These are phyloP conservation scores for Dactylellina sp. DNA, from an alignment of 2,329 filamentous ascomycete genomes.

Conservation along the genomic window DNA sequence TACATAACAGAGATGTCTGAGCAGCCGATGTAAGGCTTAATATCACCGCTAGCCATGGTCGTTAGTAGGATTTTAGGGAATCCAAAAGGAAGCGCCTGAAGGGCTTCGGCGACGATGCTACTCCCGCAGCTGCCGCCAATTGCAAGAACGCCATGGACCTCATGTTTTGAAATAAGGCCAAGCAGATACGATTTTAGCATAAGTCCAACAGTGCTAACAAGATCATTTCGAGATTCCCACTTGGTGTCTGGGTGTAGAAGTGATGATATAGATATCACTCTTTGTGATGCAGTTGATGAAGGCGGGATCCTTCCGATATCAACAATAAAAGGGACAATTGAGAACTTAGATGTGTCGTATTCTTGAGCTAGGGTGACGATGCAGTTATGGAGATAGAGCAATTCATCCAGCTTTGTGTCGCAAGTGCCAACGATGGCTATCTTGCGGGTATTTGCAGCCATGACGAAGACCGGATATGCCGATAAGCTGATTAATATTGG, in stretches of 20 bases:
- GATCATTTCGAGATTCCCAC: constrained; percentile 22
- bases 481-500: no score
- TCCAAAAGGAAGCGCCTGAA: constrained; percentile 73
- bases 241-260: constrained; percentile 11
- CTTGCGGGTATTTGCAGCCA: neutral
- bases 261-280: constrained; percentile 25
- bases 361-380: constrained; percentile 40
- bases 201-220: constrained; percentile 22
- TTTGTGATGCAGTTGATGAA: neutral
- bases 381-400: constrained; percentile 68
- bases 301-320: constrained; percentile 22
- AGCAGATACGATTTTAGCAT: constrained; percentile 12
- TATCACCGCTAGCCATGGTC: constrained; percentile 76
- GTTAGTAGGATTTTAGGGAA: constrained; percentile 78
- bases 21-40: constrained; percentile 74
- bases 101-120: constrained; percentile 71
- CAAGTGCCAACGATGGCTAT: constrained; percentile 70
- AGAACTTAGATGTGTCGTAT: neutral
- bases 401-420: constrained; percentile 74
- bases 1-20: constrained; percentile 78
- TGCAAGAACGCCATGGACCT: constrained; percentile 70
- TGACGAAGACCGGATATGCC: no score
- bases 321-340: constrained; percentile 21
- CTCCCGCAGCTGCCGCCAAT: constrained; percentile 75
- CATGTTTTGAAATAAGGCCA: constrained; percentile 12